phyloP scores from a whole-genome alignment of 2,329 filamentous ascomycete species.

The Talaromyces sp. region DNA sequence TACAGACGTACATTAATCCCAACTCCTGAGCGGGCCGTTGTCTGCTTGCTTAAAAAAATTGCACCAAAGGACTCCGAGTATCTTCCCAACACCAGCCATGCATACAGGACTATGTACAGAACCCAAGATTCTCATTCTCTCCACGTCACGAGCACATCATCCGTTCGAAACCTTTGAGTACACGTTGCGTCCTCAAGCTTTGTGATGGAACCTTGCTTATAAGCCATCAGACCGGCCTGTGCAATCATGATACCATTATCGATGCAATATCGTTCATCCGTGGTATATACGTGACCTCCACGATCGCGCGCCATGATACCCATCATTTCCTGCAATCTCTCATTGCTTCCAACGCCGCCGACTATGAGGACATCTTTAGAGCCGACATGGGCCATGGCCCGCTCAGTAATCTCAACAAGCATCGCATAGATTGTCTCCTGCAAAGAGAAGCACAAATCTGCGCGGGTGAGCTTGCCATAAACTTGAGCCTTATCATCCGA shows the following conservation, averaged over 20 bases:
- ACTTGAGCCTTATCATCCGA: slow-evolving; percentile 29
- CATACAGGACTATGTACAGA: neutral
- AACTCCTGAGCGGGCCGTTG: neutral
- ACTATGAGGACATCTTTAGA: slow-evolving; percentile 88
- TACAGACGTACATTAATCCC: neutral
- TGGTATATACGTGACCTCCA: slow-evolving; percentile 86
- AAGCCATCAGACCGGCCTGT: slow-evolving; percentile 84
- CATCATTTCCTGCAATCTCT: slow-evolving; percentile 97
- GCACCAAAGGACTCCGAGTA: neutral
- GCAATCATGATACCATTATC: slow-evolving; percentile 99
- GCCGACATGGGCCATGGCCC: slow-evolving; percentile 96
- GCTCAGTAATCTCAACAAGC: slow-evolving; percentile 97
- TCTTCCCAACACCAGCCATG: neutral
- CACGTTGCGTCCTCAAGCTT: slow-evolving; percentile 74
- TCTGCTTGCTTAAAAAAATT: neutral
- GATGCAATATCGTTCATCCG: slow-evolving; percentile 96
- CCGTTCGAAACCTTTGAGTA: slow-evolving; percentile 76
- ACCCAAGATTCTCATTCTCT: slow-evolving; percentile 46
- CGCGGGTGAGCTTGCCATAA: slow-evolving; percentile 56
- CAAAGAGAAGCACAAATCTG: slow-evolving; percentile 86
- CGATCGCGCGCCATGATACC: slow-evolving; percentile 85
- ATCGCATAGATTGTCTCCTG: slow-evolving; percentile 96
- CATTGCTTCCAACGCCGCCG: slow-evolving; percentile 91
- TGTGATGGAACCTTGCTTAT: slow-evolving; percentile 73
- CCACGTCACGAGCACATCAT: slow-evolving; percentile 77